Percentiles rank a stretch among this genome's conserved stretches.
Evolutionary conservation across 441 rosid species (phyloP).

Genomic region (Pelargonium hybrid): DNA sequence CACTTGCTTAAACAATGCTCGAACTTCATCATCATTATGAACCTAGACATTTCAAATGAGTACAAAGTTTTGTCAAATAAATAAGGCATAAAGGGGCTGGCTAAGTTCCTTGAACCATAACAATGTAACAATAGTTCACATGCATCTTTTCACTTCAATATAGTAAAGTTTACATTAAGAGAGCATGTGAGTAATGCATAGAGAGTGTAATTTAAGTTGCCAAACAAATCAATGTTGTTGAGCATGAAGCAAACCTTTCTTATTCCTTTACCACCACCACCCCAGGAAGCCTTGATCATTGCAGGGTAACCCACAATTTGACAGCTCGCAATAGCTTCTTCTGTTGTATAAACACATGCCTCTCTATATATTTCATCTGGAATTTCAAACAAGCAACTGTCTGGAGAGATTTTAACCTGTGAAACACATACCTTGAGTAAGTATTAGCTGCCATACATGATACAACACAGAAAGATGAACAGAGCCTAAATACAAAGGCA

Average conservation of each 20-base stretch:
- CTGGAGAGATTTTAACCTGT: conserved; percentile 80
- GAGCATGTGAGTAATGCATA: not conserved
- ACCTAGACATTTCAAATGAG: conserved; percentile 40
- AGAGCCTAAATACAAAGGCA: not conserved
- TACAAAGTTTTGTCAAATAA: not conserved
- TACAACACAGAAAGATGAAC: conserved; percentile 8
- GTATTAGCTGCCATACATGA: conserved; percentile 19
- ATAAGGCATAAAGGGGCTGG: not conserved
- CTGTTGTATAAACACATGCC: conserved; percentile 96
- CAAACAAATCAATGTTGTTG: not conserved
- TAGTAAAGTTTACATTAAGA: not conserved
- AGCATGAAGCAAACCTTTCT: conserved; percentile 63
- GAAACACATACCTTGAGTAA: conserved; percentile 20
- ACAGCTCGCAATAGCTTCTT: conserved; percentile 96
- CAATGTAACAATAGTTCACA: not conserved
- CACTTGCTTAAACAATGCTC: conserved; percentile 98
- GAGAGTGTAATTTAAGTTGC: not conserved
- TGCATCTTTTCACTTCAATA: not conserved
- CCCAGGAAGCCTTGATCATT: conserved; percentile 99
- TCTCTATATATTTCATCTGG: conserved; percentile 83
- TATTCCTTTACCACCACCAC: conserved; percentile 99
- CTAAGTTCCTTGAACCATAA: not conserved
- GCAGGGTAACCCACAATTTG: conserved; percentile 99
- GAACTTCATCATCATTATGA: conserved; percentile 93
- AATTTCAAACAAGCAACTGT: conserved; percentile 66